Percentiles rank a stretch among this genome's conserved stretches.
These are phyloP conservation scores for Teunomyces funiuensis DNA, from an alignment of 805 yeast species.

Conservation along the genomic window DNA sequence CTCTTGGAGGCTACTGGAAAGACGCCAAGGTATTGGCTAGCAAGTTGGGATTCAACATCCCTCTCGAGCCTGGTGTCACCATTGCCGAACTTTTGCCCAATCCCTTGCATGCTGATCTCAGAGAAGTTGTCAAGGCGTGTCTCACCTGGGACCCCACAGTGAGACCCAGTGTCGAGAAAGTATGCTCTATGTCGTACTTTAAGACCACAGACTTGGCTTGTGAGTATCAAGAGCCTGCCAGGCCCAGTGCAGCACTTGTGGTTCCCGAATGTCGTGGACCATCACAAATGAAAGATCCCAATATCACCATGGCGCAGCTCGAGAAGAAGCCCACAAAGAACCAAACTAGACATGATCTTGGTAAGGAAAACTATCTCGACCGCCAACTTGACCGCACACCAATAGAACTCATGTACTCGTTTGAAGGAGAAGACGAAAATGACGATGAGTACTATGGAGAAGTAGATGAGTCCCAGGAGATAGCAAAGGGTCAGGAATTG, in stretches of 20 bases:
- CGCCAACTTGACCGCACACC: neutral
- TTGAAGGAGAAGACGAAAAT: neutral
- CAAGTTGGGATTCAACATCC: conserved; percentile 56
- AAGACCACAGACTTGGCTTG: conserved; percentile 29
- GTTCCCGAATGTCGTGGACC: neutral
- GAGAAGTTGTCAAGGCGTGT: conserved; percentile 46
- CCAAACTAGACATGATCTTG: neutral
- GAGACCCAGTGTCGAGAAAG: conserved; percentile 52
- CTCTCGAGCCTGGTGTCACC: conserved; percentile 51
- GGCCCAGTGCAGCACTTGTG: neutral
- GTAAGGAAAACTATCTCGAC: neutral
- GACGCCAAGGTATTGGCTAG: conserved; percentile 55
- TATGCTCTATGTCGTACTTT: conserved; percentile 58
- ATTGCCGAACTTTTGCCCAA: conserved; percentile 47
- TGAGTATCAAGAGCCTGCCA: neutral
- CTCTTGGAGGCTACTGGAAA: conserved; percentile 75
- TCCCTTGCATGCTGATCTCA: conserved; percentile 43
- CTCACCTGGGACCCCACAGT: conserved; percentile 76
- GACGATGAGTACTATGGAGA: conserved; percentile 1
- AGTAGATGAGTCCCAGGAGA: neutral
- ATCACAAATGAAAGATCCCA: neutral
- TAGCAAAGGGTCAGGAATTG: neutral
- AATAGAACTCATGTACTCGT: neutral
- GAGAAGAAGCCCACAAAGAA: neutral
- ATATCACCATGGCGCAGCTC: neutral